Conservation (phyloP, 108 stramenopile genomes). For the Epipyxis sp. region DNA sequence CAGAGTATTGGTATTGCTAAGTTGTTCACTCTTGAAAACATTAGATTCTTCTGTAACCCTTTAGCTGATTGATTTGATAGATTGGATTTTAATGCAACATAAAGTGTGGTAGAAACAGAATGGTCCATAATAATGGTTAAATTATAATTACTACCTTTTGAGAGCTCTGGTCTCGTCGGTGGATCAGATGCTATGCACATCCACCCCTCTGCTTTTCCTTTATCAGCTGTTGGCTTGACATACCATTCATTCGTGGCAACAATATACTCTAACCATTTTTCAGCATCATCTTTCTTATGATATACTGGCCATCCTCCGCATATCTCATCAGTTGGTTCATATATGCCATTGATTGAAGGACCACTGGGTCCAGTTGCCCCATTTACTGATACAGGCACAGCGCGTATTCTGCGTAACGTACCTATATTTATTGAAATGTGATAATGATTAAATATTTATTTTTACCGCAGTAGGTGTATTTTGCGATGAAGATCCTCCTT, state of each 20-base stretch:
- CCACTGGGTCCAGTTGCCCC: constrained; percentile 4
- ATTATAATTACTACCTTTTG: too few relatives aligned
- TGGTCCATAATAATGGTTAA: too few relatives aligned
- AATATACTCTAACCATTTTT: constrained; percentile 26
- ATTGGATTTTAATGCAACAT: too few relatives aligned
- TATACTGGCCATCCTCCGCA: constrained; percentile 28
- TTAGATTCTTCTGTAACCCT: too few relatives aligned
- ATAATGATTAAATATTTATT: too few relatives aligned
- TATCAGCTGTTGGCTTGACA: constrained; percentile 16
- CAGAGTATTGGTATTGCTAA: too few relatives aligned
- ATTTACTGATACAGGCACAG: neutral
- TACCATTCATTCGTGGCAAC: constrained; percentile 16
- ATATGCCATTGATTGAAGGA: constrained; percentile 24
- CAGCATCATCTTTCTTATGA: constrained; percentile 18
- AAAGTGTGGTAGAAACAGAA: too few relatives aligned
- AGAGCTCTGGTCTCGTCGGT: neutral
- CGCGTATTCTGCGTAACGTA: neutral
- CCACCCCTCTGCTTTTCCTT: constrained; percentile 11
- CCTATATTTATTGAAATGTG: too few relatives aligned
- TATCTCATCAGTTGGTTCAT: constrained; percentile 21
- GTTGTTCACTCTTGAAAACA: too few relatives aligned
- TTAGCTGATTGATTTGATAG: too few relatives aligned
- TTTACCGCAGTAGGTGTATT: too few relatives aligned
- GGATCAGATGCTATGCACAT: constrained; percentile 19
- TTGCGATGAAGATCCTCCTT: too few relatives aligned